Percentiles rank a stretch among this genome's conserved stretches.
These are phyloP conservation scores for Telopea speciosissima DNA, from an alignment of 177 flowering plant genomes.

Conservation along the genomic window DNA sequence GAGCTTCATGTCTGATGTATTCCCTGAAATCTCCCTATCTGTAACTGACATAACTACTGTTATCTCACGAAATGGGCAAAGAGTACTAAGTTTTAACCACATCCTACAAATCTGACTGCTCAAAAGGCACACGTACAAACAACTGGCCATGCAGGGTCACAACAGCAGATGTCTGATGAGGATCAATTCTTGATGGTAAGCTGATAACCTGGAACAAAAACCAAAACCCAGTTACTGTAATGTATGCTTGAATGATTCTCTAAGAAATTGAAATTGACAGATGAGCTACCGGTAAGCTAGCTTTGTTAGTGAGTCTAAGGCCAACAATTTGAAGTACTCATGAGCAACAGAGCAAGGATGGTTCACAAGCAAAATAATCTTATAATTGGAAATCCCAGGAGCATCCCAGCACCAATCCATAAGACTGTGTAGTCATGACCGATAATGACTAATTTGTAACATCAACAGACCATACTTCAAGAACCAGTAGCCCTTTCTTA, in stretches of 20 bases:
- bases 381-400: too few species aligned
- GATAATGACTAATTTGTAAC: too few species aligned
- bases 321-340: too few species aligned
- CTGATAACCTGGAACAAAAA: constrained; percentile 54
- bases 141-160: constrained; percentile 87
- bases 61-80: not conserved
- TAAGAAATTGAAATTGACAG: not conserved
- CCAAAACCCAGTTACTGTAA: not conserved
- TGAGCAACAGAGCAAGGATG: too few species aligned
- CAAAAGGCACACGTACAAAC: constrained; percentile 86
- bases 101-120: constrained; percentile 39
- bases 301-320: too few species aligned
- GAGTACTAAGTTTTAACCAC: not conserved
- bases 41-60: not conserved
- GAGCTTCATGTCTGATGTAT: not conserved
- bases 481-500: not conserved
- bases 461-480: not conserved
- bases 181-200: constrained; percentile 83
- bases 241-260: not conserved
- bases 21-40: not conserved
- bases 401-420: too few species aligned
- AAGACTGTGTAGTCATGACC: too few species aligned
- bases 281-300: too few species aligned
- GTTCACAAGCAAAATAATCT: too few species aligned
- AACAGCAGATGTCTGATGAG: constrained; percentile 90